Conservation (phyloP, 192 early-diverging fungal genomes). For the Backusella australiensis region DNA sequence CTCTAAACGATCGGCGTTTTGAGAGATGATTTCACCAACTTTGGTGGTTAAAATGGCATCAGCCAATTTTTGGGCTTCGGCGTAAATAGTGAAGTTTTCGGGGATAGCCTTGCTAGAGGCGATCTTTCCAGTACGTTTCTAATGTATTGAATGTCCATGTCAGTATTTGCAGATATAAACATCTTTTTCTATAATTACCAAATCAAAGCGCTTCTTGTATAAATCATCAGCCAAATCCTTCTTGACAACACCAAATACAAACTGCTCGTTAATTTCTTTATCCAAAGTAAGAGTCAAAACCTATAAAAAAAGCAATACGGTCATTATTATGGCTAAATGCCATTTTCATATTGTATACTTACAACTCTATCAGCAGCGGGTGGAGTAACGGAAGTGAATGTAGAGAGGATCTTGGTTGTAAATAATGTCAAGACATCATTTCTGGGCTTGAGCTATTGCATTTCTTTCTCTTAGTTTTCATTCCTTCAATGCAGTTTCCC, state of each 20-base stretch:
- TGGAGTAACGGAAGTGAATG: conserved; percentile 21
- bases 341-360: conserved; percentile 37
- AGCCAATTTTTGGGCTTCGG: conserved; percentile 32
- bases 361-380: conserved; percentile 39
- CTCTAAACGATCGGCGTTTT: conserved; percentile 17
- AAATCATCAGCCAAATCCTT: conserved; percentile 52
- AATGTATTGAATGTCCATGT: conserved; percentile 32
- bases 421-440: conserved; percentile 45
- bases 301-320: conserved; percentile 5
- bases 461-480: background rate
- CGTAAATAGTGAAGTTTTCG: conserved; percentile 17
- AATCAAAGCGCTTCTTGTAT: conserved; percentile 57
- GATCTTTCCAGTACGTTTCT: conserved; percentile 20
- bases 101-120: conserved; percentile 17
- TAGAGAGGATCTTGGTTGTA: conserved; percentile 21
- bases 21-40: conserved; percentile 18
- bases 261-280: conserved; percentile 36
- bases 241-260: conserved; percentile 72
- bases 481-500: background rate
- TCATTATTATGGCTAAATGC: background rate
- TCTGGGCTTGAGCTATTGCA: conserved; percentile 47
- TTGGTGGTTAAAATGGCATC: conserved; percentile 22
- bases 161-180: background rate
- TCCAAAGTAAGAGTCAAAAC: conserved; percentile 41
- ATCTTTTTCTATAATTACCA: conserved; percentile 9